Percentiles rank a stretch among this genome's conserved stretches.
Evolutionary conservation across 768 basidiomycete species (phyloP).

Genomic region (Suillus brevipes): DNA sequence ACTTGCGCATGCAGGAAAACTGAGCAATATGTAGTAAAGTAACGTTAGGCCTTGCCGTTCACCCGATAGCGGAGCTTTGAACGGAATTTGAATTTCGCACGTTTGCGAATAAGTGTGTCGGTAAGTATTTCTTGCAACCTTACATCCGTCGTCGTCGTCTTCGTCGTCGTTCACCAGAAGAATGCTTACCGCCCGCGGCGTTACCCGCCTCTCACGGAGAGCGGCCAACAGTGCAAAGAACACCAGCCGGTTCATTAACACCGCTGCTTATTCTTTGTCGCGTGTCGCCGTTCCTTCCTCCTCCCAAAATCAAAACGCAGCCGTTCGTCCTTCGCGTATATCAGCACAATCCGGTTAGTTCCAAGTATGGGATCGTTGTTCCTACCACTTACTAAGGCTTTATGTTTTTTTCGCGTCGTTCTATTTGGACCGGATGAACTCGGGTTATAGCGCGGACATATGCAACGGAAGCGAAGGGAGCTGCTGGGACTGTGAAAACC

Average conservation of each 20-base stretch:
- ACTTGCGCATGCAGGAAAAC: too few relatives aligned
- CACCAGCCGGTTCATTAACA: conserved; percentile 76
- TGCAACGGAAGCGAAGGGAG: conserved; percentile 83
- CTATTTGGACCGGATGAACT: conserved; percentile 6
- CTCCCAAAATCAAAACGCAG: conserved; percentile 45
- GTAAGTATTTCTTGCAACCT: conserved; percentile 34
- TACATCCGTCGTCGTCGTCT: conserved; percentile 22
- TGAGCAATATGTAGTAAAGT: too few relatives aligned
- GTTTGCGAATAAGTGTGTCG: conserved; percentile 3
- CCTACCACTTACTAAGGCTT: conserved; percentile 7
- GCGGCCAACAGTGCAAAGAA: conserved; percentile 73
- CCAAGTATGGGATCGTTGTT: not conserved
- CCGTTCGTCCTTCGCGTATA: conserved; percentile 49
- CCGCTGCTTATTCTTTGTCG: conserved; percentile 60
- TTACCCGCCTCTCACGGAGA: conserved; percentile 85
- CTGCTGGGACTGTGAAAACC: conserved; percentile 86
- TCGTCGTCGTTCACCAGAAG: conserved; percentile 43
- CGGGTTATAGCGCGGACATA: conserved; percentile 68
- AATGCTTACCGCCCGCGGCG: conserved; percentile 83
- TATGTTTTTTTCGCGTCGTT: not conserved
- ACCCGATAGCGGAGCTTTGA: not conserved
- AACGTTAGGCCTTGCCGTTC: too few relatives aligned
- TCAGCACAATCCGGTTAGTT: conserved; percentile 55
- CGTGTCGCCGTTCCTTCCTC: conserved; percentile 48
- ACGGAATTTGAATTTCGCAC: not conserved